Evolutionary conservation across 768 basidiomycete species (phyloP), one percentile per base, ranked within the genome.

Genomic region (Pulveroboletus sp.): DNA sequence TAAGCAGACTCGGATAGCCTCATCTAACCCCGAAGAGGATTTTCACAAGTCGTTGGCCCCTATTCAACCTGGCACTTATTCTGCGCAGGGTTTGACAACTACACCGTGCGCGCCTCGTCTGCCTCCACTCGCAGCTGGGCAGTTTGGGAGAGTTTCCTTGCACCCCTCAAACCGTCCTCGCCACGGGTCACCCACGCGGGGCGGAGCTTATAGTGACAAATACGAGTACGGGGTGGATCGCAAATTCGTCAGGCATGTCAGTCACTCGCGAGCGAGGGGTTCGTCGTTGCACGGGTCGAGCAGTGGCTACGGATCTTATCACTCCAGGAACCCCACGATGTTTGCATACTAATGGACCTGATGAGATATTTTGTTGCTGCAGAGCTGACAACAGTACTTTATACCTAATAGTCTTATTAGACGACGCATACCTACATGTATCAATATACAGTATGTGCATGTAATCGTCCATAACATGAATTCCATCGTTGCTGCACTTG

Each of bases 1-100:
- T 8, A 58, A 47, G 18, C 53, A 37, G 5, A 54, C 46, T 5
- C 46, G 63, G 26, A 28, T 48, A 13, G 38, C 41, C 13, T 45
- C 54, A 26, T 35, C 50, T 11, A 7, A 45, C 0, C 49, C 55
- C 2, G 43, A 47, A 17, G 51, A 49, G 6, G 28, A 18, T 1
- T 35, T 38, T 5, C 21, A 57, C 17, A 40, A 32, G 24, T 17
- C 17, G 7, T 10, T 39, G 6, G 8, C 41, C 35, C 47, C 30
- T 43, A 27, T 33, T 1, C 6, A 15, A 2, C 5, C 40, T 9
- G 18, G 36, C 3, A 6, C 28, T 14, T n/a, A 46, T 14, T 4
- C 8, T 28, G 18, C 4, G 8, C 30, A 35, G 21, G 26, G n/a
- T 5, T 6, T 11, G 10, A 40, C 17, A 35, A 8, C 7, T 39